Evolutionary conservation across 2,329 filamentous ascomycete species (phyloP), one percentile per base, ranked within the genome.

Genomic region (Lasiodiplodia theobromae): DNA sequence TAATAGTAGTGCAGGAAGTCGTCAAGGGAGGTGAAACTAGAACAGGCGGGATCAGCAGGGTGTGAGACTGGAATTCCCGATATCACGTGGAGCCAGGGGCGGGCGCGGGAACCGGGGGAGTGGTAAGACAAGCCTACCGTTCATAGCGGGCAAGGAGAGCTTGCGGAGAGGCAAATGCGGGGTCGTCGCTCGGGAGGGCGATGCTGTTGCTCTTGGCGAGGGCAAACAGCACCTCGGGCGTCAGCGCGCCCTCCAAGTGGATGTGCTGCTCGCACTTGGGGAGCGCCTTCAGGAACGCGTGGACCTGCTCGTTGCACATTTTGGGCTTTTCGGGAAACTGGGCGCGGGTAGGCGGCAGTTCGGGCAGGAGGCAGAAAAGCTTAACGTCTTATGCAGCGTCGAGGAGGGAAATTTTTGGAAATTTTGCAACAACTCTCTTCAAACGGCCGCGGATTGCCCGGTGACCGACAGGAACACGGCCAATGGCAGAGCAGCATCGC

Each of bases 211-310:
- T 87, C 44, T 81, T 76, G 6, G 92, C 90, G 5, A 95, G 87
- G 37, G 83, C 75, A 82, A 94, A 94, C 70, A 94, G 87, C 49
- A 93, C 83, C 67, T 85, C 81, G 1, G 92, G 91, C 51, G 89
- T 88, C 47, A 95, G 85, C 14, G 90, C 90, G 67, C 92, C 92
- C 79, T 94, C 92, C 40, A 95, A 85, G 77, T 95, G 92, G 66
- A 94, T 86, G 80, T 94, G 92, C 76, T 94, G 92, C 78, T 95
- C 92, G 80, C 90, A 92, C 83, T 94, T 94, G 71, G 92, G 92
- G 37, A 94, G 86, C 38, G 85, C 85, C 64, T 82, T 79, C 47
- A 94, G 84, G 76, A 92, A 88, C 52, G 82, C 77, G 79, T 89
- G 88, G 64, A 88, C 78, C 16, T 80, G 73, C 44, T 82, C 80